phyloP scores from a whole-genome alignment of 441 rosid species.

The Croton setiger region DNA sequence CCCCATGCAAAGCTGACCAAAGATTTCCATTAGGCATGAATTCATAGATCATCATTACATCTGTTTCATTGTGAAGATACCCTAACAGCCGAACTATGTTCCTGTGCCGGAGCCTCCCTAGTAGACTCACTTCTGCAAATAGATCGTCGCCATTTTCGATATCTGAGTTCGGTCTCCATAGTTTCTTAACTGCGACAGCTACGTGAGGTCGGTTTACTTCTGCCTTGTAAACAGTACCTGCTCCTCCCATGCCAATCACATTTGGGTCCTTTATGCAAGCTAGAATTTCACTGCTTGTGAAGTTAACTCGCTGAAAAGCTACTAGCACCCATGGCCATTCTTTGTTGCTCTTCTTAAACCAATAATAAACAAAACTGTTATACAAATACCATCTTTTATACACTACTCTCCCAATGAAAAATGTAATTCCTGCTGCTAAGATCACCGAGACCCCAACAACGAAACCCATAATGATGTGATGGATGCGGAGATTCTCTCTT shows the following conservation, averaged over 20 bases:
- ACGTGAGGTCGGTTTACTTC: slow-evolving; percentile 48
- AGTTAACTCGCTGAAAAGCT: slow-evolving; percentile 77
- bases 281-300: slow-evolving; percentile 62
- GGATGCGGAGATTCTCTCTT: slow-evolving; percentile 34
- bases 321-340: slow-evolving; percentile 88
- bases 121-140: slow-evolving; percentile 82
- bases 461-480: slow-evolving; percentile 52
- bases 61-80: slow-evolving; percentile 78
- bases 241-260: slow-evolving; percentile 80
- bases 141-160: slow-evolving; percentile 70
- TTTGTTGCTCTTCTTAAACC: slow-evolving; percentile 38
- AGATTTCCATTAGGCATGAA: slow-evolving; percentile 94
- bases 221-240: slow-evolving; percentile 76
- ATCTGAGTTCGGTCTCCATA: slow-evolving; percentile 66
- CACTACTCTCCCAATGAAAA: slow-evolving; percentile 32
- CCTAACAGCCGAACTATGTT: slow-evolving; percentile 84
- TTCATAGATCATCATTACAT: slow-evolving; percentile 81
- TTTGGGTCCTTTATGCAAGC: slow-evolving; percentile 68
- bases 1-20: slow-evolving; percentile 84
- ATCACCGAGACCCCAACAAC: slow-evolving; percentile 49
- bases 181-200: slow-evolving; percentile 73
- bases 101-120: slow-evolving; percentile 89
- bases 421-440: slow-evolving; percentile 41
- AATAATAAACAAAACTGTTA: slow-evolving; percentile 44
- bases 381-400: slow-evolving; percentile 50